A percentile compares a stretch with the other conserved stretches of the same genome.
These are phyloP conservation scores for Wickerhamiella allomyrinae DNA, from an alignment of 805 yeast genomes.

Conservation along the genomic window DNA sequence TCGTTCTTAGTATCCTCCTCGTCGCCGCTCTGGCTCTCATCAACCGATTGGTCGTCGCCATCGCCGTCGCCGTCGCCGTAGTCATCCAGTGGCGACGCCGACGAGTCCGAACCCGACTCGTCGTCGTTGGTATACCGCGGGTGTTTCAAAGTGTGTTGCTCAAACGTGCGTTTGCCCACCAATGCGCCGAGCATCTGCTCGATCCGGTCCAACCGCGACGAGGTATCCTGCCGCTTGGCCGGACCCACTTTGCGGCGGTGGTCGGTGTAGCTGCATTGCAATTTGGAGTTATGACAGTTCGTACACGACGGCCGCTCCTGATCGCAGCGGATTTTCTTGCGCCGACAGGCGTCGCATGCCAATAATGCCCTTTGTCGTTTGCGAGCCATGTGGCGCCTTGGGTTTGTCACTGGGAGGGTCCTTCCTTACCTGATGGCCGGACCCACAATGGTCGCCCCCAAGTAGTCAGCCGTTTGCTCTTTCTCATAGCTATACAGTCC, in stretches of 20 bases:
- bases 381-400: not conserved
- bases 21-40: slow-evolving; percentile 6
- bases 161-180: slow-evolving; percentile 2
- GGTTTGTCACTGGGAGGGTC: too few relatives aligned
- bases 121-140: slow-evolving; percentile 1
- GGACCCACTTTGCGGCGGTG: slow-evolving; percentile 9
- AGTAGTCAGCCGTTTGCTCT: too few relatives aligned
- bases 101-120: not conserved
- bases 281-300: slow-evolving; percentile 61
- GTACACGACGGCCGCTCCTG: slow-evolving; percentile 53
- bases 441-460: too few relatives aligned
- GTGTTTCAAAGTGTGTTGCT: not conserved
- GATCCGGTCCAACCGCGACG: slow-evolving; percentile 17
- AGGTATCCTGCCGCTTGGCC: slow-evolving; percentile 1
- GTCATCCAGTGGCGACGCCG: not conserved
- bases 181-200: slow-evolving; percentile 19
- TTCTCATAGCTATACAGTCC: too few relatives aligned
- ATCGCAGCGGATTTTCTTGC: slow-evolving; percentile 59
- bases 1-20: slow-evolving; percentile 3
- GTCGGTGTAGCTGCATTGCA: slow-evolving; percentile 42
- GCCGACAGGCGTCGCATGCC: slow-evolving; percentile 79
- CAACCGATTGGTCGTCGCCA: not conserved
- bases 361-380: slow-evolving; percentile 49
- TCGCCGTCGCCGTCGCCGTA: slow-evolving; percentile 3
- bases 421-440: too few relatives aligned